Conservation (phyloP, 2,329 filamentous ascomycete species). For the Aspergillus jensenii region DNA sequence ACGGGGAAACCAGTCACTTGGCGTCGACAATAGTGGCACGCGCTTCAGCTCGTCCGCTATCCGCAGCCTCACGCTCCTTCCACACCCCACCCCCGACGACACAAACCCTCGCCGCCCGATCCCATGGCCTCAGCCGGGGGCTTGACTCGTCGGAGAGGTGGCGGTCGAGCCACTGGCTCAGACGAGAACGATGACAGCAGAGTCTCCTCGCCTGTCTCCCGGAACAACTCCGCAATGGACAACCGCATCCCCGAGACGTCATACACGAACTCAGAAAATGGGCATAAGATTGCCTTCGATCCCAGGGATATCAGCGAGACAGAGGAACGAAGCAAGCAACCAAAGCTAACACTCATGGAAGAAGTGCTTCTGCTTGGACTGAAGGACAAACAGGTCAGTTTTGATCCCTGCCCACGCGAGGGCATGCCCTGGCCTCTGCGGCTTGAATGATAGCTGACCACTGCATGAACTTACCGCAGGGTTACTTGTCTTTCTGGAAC, state of each 20-base stretch:
- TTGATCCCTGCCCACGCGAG: conserved; percentile 11
- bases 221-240: conserved; percentile 59
- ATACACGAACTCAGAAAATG: conserved; percentile 84
- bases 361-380: conserved; percentile 91
- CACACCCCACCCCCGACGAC: conserved; percentile 15
- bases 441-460: conserved; percentile 22
- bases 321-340: conserved; percentile 93
- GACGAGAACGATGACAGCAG: conserved; percentile 65
- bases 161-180: conserved; percentile 56
- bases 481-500: conserved; percentile 99
- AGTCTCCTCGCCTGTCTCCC: conserved; percentile 64
- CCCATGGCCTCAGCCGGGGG: conserved; percentile 67
- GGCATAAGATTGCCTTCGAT: conserved; percentile 98
- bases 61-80: conserved; percentile 14
- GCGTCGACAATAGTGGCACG: conserved; percentile 18
- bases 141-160: conserved; percentile 69
- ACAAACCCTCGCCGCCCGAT: conserved; percentile 24
- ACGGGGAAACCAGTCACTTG: background rate
- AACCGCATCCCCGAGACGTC: conserved; percentile 68
- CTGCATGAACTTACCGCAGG: conserved; percentile 52
- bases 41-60: conserved; percentile 13
- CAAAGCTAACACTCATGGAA: conserved; percentile 98
- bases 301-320: conserved; percentile 96
- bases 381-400: conserved; percentile 93
- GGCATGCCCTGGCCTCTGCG: background rate